Evolutionary conservation across 176 grass and related monocot genomes (phyloP).

Genomic region (maize (Zea mays)): DNA sequence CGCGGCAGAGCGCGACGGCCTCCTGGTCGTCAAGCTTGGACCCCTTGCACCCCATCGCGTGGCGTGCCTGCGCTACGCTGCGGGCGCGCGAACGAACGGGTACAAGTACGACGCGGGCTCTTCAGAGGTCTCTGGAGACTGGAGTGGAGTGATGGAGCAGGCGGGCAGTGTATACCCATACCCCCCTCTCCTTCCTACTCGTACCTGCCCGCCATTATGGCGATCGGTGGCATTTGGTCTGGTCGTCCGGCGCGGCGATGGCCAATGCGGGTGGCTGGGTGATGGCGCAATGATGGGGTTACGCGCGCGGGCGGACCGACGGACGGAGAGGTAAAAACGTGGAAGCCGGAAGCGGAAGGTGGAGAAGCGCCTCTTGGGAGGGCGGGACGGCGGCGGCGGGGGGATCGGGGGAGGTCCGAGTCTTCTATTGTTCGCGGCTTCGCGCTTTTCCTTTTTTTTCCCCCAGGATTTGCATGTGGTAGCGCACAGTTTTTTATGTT

Average conservation of each 20-base stretch:
- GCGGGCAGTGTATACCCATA: neutral
- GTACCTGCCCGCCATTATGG: slow-evolving; percentile 33
- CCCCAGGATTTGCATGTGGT: neutral
- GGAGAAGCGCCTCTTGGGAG: neutral
- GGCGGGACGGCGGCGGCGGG: neutral
- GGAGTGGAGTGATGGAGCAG: neutral
- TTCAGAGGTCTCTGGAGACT: no score
- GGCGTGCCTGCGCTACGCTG: neutral
- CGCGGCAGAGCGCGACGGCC: slow-evolving; percentile 71
- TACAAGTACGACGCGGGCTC: neutral
- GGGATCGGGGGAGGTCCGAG: slow-evolving; percentile 24
- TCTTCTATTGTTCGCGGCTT: slow-evolving; percentile 34
- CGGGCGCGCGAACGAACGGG: neutral
- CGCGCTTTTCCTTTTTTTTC: neutral
- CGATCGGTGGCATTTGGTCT: slow-evolving; percentile 45
- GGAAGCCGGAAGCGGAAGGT: neutral
- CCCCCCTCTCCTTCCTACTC: neutral
- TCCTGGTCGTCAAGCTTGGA: slow-evolving; percentile 87
- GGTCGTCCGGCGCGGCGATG: slow-evolving; percentile 30
- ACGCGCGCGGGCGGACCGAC: neutral
- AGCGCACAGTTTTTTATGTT: slow-evolving; percentile 9
- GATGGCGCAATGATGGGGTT: slow-evolving; percentile 29
- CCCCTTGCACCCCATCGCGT: slow-evolving; percentile 72
- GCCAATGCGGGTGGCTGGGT: neutral
- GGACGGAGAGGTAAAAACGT: slow-evolving; percentile 9